A percentile compares a stretch with the other conserved stretches of the same genome.
Conservation (phyloP, 176 grass and related monocot genomes). For the Luzula sylvatica region DNA sequence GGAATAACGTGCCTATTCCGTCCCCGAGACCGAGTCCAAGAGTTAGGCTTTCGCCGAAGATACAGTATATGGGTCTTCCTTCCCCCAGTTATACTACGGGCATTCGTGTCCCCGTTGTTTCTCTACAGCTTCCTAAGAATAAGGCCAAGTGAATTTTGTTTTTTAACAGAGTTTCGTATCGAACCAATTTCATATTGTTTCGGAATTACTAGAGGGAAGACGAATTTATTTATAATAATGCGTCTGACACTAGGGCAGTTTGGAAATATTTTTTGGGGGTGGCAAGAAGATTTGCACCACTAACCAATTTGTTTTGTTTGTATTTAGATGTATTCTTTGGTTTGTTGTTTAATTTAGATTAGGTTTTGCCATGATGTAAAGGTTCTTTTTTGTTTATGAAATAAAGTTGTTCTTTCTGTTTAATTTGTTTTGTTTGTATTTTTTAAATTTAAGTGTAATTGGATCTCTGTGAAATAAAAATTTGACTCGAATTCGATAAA, state of each 20-base stretch:
- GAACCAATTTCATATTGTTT: too few relatives aligned
- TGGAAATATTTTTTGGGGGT: background rate
- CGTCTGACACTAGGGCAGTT: too few relatives aligned
- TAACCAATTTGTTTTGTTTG: slow-evolving; percentile 18
- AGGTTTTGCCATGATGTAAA: too few relatives aligned
- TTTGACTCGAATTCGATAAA: too few relatives aligned
- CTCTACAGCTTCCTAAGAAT: slow-evolving; percentile 51
- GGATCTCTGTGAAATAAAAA: too few relatives aligned
- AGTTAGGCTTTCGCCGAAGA: slow-evolving; percentile 54
- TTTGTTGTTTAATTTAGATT: background rate
- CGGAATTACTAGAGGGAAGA: too few relatives aligned
- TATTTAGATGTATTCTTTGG: slow-evolving; percentile 15
- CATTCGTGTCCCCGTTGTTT: slow-evolving; percentile 44
- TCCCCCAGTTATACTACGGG: slow-evolving; percentile 37
- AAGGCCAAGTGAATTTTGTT: slow-evolving; percentile 58
- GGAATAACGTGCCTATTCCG: slow-evolving; percentile 48
- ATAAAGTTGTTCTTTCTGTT: too few relatives aligned
- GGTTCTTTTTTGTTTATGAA: too few relatives aligned
- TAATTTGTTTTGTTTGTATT: too few relatives aligned
- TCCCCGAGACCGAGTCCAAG: slow-evolving; percentile 65
- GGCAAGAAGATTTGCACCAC: slow-evolving; percentile 10
- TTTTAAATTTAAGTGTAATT: too few relatives aligned
- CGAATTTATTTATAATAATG: too few relatives aligned
- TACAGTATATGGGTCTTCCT: slow-evolving; percentile 60
- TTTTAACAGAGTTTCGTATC: too few relatives aligned